A percentile compares a stretch with the other conserved stretches of the same genome.
Conservation (phyloP, 2,329 filamentous ascomycete species). For the Albophoma yamanashiensis region DNA sequence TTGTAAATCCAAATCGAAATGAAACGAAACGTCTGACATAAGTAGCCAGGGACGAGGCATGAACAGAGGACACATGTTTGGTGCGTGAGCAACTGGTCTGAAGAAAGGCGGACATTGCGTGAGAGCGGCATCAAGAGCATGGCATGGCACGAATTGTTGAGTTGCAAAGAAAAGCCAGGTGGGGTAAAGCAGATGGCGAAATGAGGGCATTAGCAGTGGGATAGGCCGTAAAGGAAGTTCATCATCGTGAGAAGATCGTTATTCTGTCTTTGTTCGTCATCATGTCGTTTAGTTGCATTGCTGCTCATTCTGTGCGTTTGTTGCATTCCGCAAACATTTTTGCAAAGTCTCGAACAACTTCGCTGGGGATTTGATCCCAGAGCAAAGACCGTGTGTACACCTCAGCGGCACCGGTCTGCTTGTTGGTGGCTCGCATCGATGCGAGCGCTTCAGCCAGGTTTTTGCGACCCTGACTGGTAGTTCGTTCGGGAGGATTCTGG, state of each 20-base stretch:
- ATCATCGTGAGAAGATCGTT: conserved; percentile 22
- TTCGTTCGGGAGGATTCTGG: conserved; percentile 41
- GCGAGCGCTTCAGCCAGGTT: conserved; percentile 74
- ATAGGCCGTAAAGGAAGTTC: conserved; percentile 15
- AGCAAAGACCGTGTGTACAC: conserved; percentile 88
- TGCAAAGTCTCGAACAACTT: conserved; percentile 87
- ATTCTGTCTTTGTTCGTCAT: conserved; percentile 25
- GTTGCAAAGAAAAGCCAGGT: background rate
- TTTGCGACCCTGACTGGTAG: conserved; percentile 53
- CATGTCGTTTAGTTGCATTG: conserved; percentile 31
- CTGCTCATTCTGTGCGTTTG: conserved; percentile 32
- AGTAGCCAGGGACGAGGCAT: background rate
- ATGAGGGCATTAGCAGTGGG: conserved; percentile 18
- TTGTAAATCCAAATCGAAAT: background rate
- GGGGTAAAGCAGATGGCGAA: conserved; percentile 6
- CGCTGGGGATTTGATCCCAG: conserved; percentile 86
- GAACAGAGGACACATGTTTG: conserved; percentile 3
- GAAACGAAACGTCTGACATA: conserved; percentile 5
- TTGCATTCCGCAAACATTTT: conserved; percentile 77
- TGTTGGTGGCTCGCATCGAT: conserved; percentile 61
- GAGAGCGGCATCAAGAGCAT: background rate
- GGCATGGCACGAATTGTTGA: background rate
- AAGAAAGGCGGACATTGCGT: background rate
- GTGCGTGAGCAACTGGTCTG: conserved; percentile 3
- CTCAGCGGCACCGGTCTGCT: conserved; percentile 63